A percentile compares a stretch with the other conserved stretches of the same genome.
phyloP scores from a whole-genome alignment of 495 filamentous ascomycete genomes.

The Bacidia rubella region DNA sequence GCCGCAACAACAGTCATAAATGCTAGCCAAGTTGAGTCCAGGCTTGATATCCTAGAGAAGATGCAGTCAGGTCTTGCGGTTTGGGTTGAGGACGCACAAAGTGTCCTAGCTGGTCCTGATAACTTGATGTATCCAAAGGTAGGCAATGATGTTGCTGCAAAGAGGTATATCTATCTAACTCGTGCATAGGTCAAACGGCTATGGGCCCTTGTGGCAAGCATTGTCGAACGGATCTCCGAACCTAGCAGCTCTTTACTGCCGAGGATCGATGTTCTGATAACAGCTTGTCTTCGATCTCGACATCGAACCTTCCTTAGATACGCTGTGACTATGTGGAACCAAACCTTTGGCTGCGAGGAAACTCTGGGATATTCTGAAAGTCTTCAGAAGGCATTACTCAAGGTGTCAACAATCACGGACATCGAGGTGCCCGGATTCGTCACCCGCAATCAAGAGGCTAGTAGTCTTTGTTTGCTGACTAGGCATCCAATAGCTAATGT shows the following conservation, averaged over 20 bases:
- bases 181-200: constrained; percentile 18
- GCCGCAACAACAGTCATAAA: constrained; percentile 24
- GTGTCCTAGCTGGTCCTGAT: constrained; percentile 2
- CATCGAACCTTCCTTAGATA: constrained; percentile 38
- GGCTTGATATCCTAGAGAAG: constrained; percentile 29
- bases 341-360: constrained; percentile 37
- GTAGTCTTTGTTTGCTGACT: neutral
- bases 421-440: constrained; percentile 34
- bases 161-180: neutral
- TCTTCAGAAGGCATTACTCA: constrained; percentile 35
- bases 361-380: constrained; percentile 31
- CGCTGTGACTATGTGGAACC: constrained; percentile 46
- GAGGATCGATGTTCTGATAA: constrained; percentile 38
- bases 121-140: neutral
- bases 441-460: constrained; percentile 26
- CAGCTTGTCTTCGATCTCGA: constrained; percentile 39
- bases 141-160: neutral
- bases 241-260: constrained; percentile 29
- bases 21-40: constrained; percentile 22
- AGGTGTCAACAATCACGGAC: constrained; percentile 34
- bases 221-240: constrained; percentile 19
- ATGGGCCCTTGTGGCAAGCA: constrained; percentile 17
- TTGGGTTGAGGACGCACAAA: constrained; percentile 46
- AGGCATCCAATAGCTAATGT: neutral
- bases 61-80: constrained; percentile 44